Conservation (phyloP, 2,329 filamentous ascomycete species). For the Fusarium sp. region DNA sequence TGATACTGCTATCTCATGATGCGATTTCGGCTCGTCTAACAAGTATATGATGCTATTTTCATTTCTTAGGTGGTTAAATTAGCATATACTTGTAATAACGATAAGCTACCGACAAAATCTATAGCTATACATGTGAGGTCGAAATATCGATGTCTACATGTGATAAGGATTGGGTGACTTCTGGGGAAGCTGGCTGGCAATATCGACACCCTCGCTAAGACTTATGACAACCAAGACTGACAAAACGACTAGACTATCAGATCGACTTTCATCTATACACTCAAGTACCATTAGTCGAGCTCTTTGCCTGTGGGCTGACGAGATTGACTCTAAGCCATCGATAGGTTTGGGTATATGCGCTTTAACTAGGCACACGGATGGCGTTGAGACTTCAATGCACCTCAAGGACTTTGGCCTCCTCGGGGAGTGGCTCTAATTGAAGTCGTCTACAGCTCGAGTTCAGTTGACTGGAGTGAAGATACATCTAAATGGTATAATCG, state of each 20-base stretch:
- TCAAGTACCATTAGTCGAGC: not conserved
- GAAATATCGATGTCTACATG: not conserved
- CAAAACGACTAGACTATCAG: not conserved
- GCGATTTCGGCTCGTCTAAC: not conserved
- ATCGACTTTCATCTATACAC: too few relatives aligned
- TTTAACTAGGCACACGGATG: not conserved
- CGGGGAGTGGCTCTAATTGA: fast-evolving
- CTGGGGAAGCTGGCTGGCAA: not conserved
- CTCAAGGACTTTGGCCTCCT: not conserved
- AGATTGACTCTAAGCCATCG: not conserved
- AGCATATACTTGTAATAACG: not conserved
- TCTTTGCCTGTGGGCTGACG: too few relatives aligned
- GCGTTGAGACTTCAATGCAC: not conserved
- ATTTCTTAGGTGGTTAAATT: not conserved
- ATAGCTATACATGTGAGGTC: not conserved
- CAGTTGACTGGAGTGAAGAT: too few relatives aligned
- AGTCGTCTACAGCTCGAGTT: too few relatives aligned
- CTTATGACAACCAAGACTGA: not conserved
- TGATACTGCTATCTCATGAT: not conserved
- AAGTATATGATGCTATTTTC: not conserved
- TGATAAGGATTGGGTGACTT: not conserved
- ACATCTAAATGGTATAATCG: not conserved
- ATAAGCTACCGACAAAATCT: fast-evolving
- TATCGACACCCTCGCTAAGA: not conserved
- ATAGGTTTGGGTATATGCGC: not conserved